phyloP scores from a whole-genome alignment of 192 early-diverging fungal species.

The Entophlyctis luteolus region DNA sequence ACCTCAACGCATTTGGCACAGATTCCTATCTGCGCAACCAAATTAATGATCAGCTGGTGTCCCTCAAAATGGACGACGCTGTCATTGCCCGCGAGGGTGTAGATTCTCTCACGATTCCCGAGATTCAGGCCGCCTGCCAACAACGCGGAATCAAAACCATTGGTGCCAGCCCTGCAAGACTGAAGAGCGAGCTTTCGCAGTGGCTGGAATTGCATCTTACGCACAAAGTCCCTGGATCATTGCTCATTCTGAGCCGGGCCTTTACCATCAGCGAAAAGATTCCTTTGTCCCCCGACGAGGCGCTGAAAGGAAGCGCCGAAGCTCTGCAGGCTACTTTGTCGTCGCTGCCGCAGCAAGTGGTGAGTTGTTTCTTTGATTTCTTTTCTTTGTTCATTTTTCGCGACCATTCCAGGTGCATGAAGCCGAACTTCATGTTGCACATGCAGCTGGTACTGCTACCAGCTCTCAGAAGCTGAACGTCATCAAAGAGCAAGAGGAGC shows the following conservation, averaged over 20 bases:
- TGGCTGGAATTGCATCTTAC: constrained; percentile 93
- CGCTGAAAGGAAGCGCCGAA: constrained; percentile 56
- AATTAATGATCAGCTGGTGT: constrained; percentile 80
- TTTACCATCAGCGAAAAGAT: constrained; percentile 58
- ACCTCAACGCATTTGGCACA: constrained; percentile 94
- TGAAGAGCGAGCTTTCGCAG: constrained; percentile 82
- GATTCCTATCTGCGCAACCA: constrained; percentile 91
- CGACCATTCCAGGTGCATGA: constrained; percentile 52
- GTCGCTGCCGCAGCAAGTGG: constrained; percentile 85
- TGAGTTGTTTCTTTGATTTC: constrained; percentile 36
- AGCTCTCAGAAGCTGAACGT: constrained; percentile 90
- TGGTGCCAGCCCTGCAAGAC: constrained; percentile 83
- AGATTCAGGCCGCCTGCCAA: constrained; percentile 81
- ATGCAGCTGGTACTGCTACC: constrained; percentile 84
- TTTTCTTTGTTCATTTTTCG: constrained; percentile 7
- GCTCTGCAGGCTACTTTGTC: constrained; percentile 89
- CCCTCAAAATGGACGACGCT: constrained; percentile 85
- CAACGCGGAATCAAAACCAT: constrained; percentile 84
- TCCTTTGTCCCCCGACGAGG: constrained; percentile 37
- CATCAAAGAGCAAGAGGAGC: constrained; percentile 91
- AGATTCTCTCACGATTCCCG: constrained; percentile 80
- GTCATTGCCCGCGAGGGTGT: constrained; percentile 83
- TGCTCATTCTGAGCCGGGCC: constrained; percentile 86
- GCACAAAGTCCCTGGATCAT: constrained; percentile 84
- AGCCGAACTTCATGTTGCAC: constrained; percentile 81